A percentile compares a stretch with the other conserved stretches of the same genome.
These are phyloP conservation scores for Besnoitia besnoiti DNA, from an alignment of 169 alveolate species.

Conservation along the genomic window DNA sequence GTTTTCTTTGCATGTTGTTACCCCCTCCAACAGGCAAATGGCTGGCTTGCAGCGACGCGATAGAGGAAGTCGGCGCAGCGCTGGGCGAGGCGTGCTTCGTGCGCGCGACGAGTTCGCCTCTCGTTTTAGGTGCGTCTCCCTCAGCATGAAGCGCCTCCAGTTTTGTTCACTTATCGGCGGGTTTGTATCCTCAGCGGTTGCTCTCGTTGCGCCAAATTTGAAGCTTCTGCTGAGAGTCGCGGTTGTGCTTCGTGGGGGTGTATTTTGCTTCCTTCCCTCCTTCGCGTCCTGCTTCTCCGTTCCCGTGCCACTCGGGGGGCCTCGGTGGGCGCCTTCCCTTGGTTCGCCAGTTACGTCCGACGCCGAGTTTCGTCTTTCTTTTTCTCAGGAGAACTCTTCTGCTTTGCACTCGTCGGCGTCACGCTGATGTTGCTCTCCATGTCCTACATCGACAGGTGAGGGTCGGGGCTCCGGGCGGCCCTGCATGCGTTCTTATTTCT, in stretches of 20 bases:
- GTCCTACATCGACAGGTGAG: not conserved
- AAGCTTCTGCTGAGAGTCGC: not conserved
- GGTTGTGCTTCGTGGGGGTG: not conserved
- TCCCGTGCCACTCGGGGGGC: not conserved
- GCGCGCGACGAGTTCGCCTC: not conserved
- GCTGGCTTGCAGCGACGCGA: not conserved
- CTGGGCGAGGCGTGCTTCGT: not conserved
- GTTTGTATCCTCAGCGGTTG: not conserved
- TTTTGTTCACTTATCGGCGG: not conserved
- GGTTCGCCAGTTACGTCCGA: no score
- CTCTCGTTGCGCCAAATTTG: no score
- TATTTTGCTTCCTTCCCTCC: not conserved
- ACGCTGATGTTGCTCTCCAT: not conserved
- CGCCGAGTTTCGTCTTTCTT: not conserved
- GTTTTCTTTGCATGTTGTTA: no score
- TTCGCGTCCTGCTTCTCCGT: not conserved
- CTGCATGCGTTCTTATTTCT: no score
- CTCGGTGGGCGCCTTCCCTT: not conserved
- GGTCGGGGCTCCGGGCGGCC: no score
- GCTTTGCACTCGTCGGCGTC: constrained; percentile 8
- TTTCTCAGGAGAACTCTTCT: not conserved
- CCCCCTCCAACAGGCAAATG: constrained; percentile 2
- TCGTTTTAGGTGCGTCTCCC: not conserved
- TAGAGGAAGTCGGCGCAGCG: not conserved
- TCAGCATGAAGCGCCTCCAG: no score